Conservation (phyloP, 768 basidiomycete genomes). For the Termitomyces sp. region DNA sequence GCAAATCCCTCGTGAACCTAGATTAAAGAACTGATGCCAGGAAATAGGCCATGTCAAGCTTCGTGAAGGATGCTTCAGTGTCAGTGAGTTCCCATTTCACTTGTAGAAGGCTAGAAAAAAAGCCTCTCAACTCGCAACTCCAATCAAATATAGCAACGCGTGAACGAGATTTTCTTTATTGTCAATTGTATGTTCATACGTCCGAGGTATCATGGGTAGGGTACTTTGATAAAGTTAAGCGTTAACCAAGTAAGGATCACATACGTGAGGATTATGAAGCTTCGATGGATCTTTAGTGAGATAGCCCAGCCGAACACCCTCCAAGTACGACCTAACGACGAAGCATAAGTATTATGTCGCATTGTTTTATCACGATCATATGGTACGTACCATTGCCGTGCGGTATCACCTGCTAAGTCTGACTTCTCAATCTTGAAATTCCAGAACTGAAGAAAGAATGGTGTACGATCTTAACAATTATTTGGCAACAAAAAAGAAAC, state of each 20-base stretch:
- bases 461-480: background rate
- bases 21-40: no score
- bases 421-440: slow-evolving; percentile 71
- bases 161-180: slow-evolving; percentile 52
- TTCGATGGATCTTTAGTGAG: slow-evolving; percentile 58
- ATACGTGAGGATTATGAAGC: slow-evolving; percentile 56
- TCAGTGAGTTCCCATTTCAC: no score
- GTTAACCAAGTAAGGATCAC: slow-evolving; percentile 39
- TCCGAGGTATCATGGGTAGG: background rate
- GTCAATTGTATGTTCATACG: background rate
- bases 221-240: background rate
- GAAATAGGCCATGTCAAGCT: no score
- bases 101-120: no score
- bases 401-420: slow-evolving; percentile 38
- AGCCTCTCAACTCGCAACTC: background rate
- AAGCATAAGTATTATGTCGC: background rate
- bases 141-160: slow-evolving; percentile 16
- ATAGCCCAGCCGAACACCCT: slow-evolving; percentile 52
- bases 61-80: no score
- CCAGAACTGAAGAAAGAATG: slow-evolving; percentile 38
- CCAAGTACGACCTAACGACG: slow-evolving; percentile 59
- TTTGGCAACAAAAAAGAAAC: slow-evolving; percentile 14
- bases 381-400: slow-evolving; percentile 55
- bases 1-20: no score
- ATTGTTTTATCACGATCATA: background rate